phyloP scores from a whole-genome alignment of 2,329 filamentous ascomycete genomes.

The Juglanconis juglandina region DNA sequence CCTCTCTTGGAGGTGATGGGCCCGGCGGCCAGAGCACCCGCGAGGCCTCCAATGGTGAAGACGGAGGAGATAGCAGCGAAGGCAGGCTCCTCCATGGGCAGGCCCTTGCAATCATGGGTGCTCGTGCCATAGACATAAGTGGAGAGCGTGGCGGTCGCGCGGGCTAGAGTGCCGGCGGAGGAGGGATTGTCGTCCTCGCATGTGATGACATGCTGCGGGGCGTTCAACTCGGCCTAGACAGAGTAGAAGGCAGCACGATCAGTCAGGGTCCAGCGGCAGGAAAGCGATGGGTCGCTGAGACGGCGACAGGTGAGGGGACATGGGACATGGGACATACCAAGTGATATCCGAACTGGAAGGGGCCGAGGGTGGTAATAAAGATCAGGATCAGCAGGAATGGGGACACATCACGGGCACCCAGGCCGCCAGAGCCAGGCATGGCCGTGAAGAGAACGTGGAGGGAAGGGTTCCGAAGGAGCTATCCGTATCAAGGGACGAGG shows the following conservation, averaged over 20 bases:
- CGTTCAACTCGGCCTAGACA: conserved; percentile 83
- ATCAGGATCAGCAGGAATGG: conserved; percentile 76
- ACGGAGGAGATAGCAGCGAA: conserved; percentile 87
- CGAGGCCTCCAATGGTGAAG: conserved; percentile 83
- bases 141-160: conserved; percentile 25
- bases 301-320: conserved; percentile 15
- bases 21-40: conserved; percentile 77
- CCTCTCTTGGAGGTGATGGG: conserved; percentile 76
- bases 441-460: neutral
- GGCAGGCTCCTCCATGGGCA: conserved; percentile 77
- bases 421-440: conserved; percentile 18
- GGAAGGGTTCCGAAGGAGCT: neutral
- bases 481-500: no score
- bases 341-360: conserved; percentile 92
- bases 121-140: conserved; percentile 20
- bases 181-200: conserved; percentile 57
- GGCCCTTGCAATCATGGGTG: conserved; percentile 66
- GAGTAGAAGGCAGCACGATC: conserved; percentile 21
- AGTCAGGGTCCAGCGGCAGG: conserved; percentile 58
- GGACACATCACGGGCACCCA: conserved; percentile 57
- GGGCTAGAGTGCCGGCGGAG: conserved; percentile 41
- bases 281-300: conserved; percentile 16
- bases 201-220: conserved; percentile 88
- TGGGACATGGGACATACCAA: conserved; percentile 51
- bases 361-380: conserved; percentile 74